Conservation (phyloP, 345 rosid species). For the Anacardium occidentale region DNA sequence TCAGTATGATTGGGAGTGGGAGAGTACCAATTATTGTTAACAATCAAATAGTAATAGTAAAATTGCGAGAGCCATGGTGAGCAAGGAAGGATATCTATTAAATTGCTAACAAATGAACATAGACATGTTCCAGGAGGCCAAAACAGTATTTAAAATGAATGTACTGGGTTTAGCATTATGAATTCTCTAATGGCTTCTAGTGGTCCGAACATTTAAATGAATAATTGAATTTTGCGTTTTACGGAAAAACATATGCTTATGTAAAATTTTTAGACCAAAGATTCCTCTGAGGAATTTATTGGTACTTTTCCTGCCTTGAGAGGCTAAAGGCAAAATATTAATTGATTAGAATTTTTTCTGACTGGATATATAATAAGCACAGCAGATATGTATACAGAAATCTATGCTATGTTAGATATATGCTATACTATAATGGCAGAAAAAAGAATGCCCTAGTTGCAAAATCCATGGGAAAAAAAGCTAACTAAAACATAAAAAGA, state of each 20-base stretch:
- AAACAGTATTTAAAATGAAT: too few species aligned
- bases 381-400: background rate
- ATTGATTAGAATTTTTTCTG: background rate
- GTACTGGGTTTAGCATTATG: too few species aligned
- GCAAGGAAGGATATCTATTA: too few species aligned
- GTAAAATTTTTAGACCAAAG: too few species aligned
- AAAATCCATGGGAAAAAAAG: slow-evolving; percentile 3
- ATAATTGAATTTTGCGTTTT: background rate
- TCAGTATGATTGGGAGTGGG: too few species aligned
- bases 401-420: background rate
- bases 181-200: too few species aligned
- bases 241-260: background rate
- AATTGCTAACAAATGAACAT: too few species aligned
- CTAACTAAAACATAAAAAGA: background rate
- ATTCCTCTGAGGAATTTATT: background rate
- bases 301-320: background rate
- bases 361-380: background rate
- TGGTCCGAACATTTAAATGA: too few species aligned
- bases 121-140: too few species aligned
- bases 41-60: too few species aligned
- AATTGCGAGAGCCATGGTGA: too few species aligned
- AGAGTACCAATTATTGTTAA: too few species aligned
- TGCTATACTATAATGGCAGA: background rate
- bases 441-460: background rate
- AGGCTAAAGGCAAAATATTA: background rate